phyloP scores from a whole-genome alignment of 805 yeast species.

The Teunomyces gatunensis region DNA sequence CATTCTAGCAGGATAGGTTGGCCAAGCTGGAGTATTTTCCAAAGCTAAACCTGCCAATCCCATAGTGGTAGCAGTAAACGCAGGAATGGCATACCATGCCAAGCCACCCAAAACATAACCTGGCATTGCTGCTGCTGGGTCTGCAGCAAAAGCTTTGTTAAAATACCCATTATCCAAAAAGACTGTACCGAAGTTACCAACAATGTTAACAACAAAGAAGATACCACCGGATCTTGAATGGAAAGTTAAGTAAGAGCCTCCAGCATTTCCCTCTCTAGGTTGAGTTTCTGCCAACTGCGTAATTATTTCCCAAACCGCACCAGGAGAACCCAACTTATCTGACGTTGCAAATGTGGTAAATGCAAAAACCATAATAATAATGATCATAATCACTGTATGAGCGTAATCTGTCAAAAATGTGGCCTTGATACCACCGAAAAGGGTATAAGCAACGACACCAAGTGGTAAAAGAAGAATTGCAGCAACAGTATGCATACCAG shows the following conservation, averaged over 20 bases:
- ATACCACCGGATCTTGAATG: slow-evolving; percentile 82
- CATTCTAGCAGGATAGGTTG: slow-evolving; percentile 71
- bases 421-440: slow-evolving; percentile 46
- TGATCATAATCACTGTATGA: slow-evolving; percentile 57
- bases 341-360: slow-evolving; percentile 76
- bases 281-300: slow-evolving; percentile 54
- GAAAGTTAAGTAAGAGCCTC: slow-evolving; percentile 88
- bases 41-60: slow-evolving; percentile 81
- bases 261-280: slow-evolving; percentile 78
- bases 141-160: slow-evolving; percentile 84
- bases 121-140: slow-evolving; percentile 80
- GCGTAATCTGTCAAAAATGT: slow-evolving; percentile 46
- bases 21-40: slow-evolving; percentile 69
- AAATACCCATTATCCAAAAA: slow-evolving; percentile 85
- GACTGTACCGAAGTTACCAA: slow-evolving; percentile 88
- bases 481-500: slow-evolving; percentile 82
- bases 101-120: slow-evolving; percentile 88
- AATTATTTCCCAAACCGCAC: slow-evolving; percentile 70
- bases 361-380: slow-evolving; percentile 76
- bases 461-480: slow-evolving; percentile 80
- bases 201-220: slow-evolving; percentile 80
- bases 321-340: slow-evolving; percentile 75
- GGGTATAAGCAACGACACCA: slow-evolving; percentile 55
- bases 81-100: slow-evolving; percentile 91
- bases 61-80: slow-evolving; percentile 77